These are phyloP conservation scores for Edaphochlamys debaryana DNA, from an alignment of 139 green algal genomes.

Conservation along the genomic window DNA sequence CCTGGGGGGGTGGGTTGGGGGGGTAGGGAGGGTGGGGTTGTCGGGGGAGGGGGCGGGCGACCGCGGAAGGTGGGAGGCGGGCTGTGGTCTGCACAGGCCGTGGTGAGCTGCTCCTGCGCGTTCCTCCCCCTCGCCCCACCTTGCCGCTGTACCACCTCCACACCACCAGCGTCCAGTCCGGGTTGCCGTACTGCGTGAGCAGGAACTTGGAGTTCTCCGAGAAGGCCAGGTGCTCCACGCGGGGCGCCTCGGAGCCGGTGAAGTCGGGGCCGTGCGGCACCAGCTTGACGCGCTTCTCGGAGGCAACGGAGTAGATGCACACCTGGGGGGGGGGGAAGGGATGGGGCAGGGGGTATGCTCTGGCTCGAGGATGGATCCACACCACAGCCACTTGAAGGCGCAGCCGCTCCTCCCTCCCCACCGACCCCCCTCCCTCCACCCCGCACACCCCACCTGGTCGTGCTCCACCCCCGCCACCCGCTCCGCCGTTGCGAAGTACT, in stretches of 20 bases:
- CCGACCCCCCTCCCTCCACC: too few relatives aligned
- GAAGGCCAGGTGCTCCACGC: conserved; percentile 16
- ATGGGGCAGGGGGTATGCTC: neutral
- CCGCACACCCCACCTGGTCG: conserved; percentile 36
- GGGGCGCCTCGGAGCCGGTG: neutral
- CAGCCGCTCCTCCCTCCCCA: too few relatives aligned
- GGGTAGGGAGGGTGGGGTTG: too few relatives aligned
- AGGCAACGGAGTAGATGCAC: conserved; percentile 43
- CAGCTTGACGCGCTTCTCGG: conserved; percentile 41
- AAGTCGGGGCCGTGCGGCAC: conserved; percentile 2
- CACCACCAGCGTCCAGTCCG: conserved; percentile 41
- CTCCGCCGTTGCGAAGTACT: conserved; percentile 51
- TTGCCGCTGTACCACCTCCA: conserved; percentile 63
- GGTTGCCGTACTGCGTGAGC: conserved; percentile 44
- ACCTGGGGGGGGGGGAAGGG: conserved; percentile 19
- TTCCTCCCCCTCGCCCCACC: conserved; percentile 31
- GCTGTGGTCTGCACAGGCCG: too few relatives aligned
- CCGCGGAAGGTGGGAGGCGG: too few relatives aligned
- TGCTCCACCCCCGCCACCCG: conserved; percentile 20
- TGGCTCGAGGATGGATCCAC: too few relatives aligned
- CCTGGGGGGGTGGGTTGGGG: conserved; percentile 14
- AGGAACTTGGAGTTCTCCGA: conserved; percentile 60
- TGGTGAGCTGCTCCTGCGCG: too few relatives aligned
- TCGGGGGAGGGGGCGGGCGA: neutral
- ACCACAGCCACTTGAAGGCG: neutral